These are phyloP conservation scores for Westerdykella ornata DNA, from an alignment of 2,329 filamentous ascomycete species.

Conservation along the genomic window DNA sequence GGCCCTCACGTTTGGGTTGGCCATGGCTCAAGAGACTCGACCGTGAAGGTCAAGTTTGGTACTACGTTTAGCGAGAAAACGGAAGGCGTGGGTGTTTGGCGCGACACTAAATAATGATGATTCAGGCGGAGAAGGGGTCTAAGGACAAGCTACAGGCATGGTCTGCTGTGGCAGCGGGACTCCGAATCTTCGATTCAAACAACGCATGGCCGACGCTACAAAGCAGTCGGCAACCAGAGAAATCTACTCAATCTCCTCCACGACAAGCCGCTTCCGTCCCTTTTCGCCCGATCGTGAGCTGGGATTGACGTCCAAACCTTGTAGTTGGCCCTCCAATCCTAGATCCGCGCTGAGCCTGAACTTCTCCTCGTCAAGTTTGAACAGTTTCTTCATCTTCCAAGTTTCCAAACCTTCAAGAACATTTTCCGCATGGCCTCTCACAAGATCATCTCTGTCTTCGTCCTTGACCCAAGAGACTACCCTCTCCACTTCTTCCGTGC, in stretches of 20 bases:
- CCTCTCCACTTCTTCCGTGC: conserved; percentile 55
- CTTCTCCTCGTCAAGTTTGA: conserved; percentile 35
- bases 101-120: no score
- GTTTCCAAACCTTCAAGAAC: conserved; percentile 61
- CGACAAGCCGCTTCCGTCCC: conserved; percentile 37
- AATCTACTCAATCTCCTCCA: conserved; percentile 57
- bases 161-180: no score
- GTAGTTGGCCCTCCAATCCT: conserved; percentile 35
- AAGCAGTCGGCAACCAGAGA: neutral
- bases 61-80: no score
- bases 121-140: no score
- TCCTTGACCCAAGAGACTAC: conserved; percentile 58
- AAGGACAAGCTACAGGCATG: no score
- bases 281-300: conserved; percentile 2
- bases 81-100: no score
- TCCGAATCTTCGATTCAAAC: no score
- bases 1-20: no score
- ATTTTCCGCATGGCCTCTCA: conserved; percentile 59
- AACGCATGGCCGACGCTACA: no score
- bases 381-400: conserved; percentile 51
- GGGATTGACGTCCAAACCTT: conserved; percentile 42
- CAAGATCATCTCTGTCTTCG: conserved; percentile 62
- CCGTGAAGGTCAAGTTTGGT: no score
- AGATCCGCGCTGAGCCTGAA: conserved; percentile 19
- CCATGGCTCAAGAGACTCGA: no score